Base-by-base conservation (phyloP, 768 basidiomycete species). In the Pulveroboletus sp. region DNA sequence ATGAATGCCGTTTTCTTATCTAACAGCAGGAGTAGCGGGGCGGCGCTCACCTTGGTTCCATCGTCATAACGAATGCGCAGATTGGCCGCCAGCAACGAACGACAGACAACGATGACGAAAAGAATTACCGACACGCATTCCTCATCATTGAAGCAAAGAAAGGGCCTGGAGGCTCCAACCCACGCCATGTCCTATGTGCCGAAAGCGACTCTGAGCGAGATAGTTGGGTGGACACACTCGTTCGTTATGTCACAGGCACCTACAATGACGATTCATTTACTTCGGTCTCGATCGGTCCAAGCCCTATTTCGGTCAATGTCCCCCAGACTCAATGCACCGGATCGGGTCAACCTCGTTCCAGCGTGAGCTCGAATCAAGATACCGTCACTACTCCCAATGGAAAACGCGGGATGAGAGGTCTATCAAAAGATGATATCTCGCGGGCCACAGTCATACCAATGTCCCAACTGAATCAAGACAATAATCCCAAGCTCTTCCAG, bases 41-140 rank as follows among this genome's bases (percentile, higher is more conserved):
- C 19, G 97, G 97, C 29, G 69, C 84, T 10, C 91, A 94, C 65
- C 76, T 97, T 23, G 95, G 95, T 40, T 90, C 93, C 13, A 98
- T 99, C 56, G 66, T 72, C 40, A 84, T 99, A 48, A 85, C 89
- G n/a, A 86, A 86, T 36, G 94, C 97, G 23, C 92, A 97, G 62
- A 98, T 99, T 50, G 97, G 95, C 10, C 84, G 95, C 25, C 97
- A 98, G 61, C 91, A 97, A 63, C 79, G 80, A 55, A 77, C 76
- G 35, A 66, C 77, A 47, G 66, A 58, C 52, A 71, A 76, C 2
- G 86, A 88, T 52, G 92, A 94, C 45, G 93, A 97, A 58, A 90
- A 91, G 62, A 90, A 95, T 56, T 97, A 97, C 57, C 82, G 94
- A 20, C 97, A 99, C 64, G 97, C 97, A 1, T 97, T 99, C 71